Percentiles rank a stretch among this genome's conserved stretches.
phyloP scores from a whole-genome alignment of 352 stramenopile genomes.

The Globisporangium yorkense region DNA sequence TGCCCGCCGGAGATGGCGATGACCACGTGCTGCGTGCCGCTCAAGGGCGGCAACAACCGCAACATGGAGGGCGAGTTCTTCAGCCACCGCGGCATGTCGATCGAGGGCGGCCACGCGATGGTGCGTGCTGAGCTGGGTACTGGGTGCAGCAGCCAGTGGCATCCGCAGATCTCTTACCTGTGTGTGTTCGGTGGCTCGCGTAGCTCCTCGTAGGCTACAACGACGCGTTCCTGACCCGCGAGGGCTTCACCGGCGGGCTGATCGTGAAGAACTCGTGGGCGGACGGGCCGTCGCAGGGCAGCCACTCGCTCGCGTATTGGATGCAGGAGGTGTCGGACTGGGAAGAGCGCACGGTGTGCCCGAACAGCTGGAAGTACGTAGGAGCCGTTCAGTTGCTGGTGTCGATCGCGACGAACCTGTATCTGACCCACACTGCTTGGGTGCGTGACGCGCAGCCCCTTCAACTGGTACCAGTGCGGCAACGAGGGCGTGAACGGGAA shows the following conservation, averaged over 20 bases:
- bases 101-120: constrained; percentile 76
- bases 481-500: constrained; percentile 43
- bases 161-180: background rate
- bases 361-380: constrained; percentile 75
- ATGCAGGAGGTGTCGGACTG: constrained; percentile 81
- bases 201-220: constrained; percentile 80
- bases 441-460: constrained; percentile 32
- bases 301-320: constrained; percentile 74
- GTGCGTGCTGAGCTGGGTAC: constrained; percentile 20
- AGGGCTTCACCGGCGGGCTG: constrained; percentile 66
- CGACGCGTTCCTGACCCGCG: constrained; percentile 63
- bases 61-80: constrained; percentile 87
- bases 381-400: background rate
- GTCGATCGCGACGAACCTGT: background rate
- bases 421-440: background rate
- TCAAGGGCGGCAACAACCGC: constrained; percentile 59
- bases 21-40: constrained; percentile 72
- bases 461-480: constrained; percentile 81
- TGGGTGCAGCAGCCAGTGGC: background rate
- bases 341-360: constrained; percentile 71
- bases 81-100: constrained; percentile 72
- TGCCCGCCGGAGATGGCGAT: constrained; percentile 71
- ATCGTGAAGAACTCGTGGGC: constrained; percentile 79
- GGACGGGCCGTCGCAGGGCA: constrained; percentile 56
- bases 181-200: background rate